Evolutionary conservation across 2,329 filamentous ascomycete genomes (phyloP), one percentile per base, ranked within the genome.

Genomic region (Epichloe sylvatica): DNA sequence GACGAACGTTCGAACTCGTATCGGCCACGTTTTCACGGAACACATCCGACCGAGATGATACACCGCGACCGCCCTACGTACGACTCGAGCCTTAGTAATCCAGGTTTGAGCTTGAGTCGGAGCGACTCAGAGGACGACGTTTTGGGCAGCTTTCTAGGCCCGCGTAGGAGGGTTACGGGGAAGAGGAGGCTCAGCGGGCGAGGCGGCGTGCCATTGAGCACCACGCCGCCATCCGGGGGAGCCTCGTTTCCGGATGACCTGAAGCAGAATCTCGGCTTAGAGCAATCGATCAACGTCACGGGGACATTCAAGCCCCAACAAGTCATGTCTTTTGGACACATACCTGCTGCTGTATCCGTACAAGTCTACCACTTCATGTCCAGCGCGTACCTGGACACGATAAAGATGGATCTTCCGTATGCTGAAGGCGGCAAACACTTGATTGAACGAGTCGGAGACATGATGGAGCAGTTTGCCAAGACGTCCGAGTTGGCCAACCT

Each of bases 71-170:
- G 68, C 13, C 63, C 69, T 1, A 67, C 70, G 0, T 75, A 71
- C 46, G 69, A 70, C 51, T 72, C 76, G 0, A 77, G 70, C 47
- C 70, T 74, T 1, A 70, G 66, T 15, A 67, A 69, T 0, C 72
- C 72, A 5, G 69, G 73, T 57, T 64, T 80, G 21, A 77, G 74
- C 55, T 70, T 76, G 48, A 81, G 76, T 56, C 72, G 73, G 43
- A 83, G 78, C 55, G 79, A 83, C 55, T 83, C 80, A 0, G 80
- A 83, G 57, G 80, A 83, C 54, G 80, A 83, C 47, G 76, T 77
- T 0, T 68, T 81, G 5, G 76, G 75, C 3, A 80, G 70, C 52
- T 83, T 83, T 57, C 62, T 83, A 2, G 74, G 74, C 0, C 66
- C 75, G 7, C 69, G 64, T 50, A 67, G 64, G 45, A 67, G 63